Evolutionary conservation across 441 rosid species (phyloP).

Genomic region (Corymbia calophylla): DNA sequence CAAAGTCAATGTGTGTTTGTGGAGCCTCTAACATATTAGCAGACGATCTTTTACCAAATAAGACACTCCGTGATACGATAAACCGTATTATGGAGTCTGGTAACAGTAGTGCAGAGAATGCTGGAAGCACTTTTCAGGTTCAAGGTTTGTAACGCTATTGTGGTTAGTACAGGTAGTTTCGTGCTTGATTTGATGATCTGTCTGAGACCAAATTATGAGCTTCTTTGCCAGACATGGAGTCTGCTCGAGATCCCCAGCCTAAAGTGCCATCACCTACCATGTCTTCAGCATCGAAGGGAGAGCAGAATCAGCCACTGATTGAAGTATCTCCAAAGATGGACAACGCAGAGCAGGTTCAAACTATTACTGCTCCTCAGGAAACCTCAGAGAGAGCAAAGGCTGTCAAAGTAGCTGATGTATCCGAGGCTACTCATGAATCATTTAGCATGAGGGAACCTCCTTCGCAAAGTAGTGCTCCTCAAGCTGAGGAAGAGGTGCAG

Average conservation of each 20-base stretch:
- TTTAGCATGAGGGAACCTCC: slow-evolving; percentile 64
- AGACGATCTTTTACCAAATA: slow-evolving; percentile 97
- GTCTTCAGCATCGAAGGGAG: slow-evolving; percentile 87
- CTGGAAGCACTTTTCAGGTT: slow-evolving; percentile 77
- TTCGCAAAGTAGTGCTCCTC: slow-evolving; percentile 71
- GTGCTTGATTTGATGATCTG: not conserved
- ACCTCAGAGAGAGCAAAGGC: slow-evolving; percentile 36
- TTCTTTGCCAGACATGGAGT: slow-evolving; percentile 70
- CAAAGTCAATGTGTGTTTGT: slow-evolving; percentile 80
- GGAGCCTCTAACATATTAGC: slow-evolving; percentile 85
- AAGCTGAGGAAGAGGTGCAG: slow-evolving; percentile 82
- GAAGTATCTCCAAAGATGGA: slow-evolving; percentile 19
- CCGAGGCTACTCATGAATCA: slow-evolving; percentile 78
- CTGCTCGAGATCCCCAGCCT: slow-evolving; percentile 77
- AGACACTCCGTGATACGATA: slow-evolving; percentile 93
- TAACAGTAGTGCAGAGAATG: slow-evolving; percentile 84
- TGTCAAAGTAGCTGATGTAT: slow-evolving; percentile 43
- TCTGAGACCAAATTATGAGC: not conserved
- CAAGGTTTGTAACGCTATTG: slow-evolving; percentile 49
- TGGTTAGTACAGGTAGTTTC: not conserved
- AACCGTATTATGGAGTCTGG: slow-evolving; percentile 95
- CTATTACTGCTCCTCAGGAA: slow-evolving; percentile 32
- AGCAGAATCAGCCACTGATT: slow-evolving; percentile 26
- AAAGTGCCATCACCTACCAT: slow-evolving; percentile 72
- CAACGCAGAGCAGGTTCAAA: slow-evolving; percentile 30